phyloP scores from a whole-genome alignment of 805 yeast species.

The Candida ascalaphidarum region DNA sequence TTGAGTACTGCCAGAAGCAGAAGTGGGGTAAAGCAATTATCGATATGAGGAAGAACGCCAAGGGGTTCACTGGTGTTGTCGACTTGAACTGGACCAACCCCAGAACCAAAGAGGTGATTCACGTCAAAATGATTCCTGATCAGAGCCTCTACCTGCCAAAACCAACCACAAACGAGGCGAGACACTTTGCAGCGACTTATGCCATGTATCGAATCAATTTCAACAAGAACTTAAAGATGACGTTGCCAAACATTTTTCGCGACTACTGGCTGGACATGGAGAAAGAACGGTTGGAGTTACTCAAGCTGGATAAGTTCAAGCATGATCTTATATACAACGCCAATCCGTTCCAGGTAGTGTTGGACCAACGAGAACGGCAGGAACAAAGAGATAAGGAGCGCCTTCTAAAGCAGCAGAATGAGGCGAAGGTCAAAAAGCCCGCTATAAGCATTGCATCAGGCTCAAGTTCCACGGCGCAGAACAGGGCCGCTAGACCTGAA shows the following conservation, averaged over 20 bases:
- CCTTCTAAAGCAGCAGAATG: slow-evolving; percentile 37
- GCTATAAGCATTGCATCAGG: slow-evolving; percentile 33
- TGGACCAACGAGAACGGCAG: slow-evolving; percentile 46
- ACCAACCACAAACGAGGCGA: slow-evolving; percentile 80
- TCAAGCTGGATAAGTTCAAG: slow-evolving; percentile 34
- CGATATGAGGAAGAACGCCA: slow-evolving; percentile 44
- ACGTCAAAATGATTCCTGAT: slow-evolving; percentile 46
- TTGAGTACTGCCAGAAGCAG: slow-evolving; percentile 79
- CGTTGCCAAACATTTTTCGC: slow-evolving; percentile 76
- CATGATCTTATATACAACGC: slow-evolving; percentile 50
- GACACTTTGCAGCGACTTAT: slow-evolving; percentile 85
- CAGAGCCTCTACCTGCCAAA: slow-evolving; percentile 49
- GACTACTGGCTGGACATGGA: slow-evolving; percentile 73
- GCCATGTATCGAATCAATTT: slow-evolving; percentile 74
- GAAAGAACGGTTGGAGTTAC: slow-evolving; percentile 41
- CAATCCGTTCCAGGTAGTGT: slow-evolving; percentile 67
- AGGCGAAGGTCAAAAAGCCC: slow-evolving; percentile 41
- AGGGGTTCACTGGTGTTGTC: slow-evolving; percentile 61
- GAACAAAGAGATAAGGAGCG: slow-evolving; percentile 39
- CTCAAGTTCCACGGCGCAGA: slow-evolving; percentile 22
- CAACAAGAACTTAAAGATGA: slow-evolving; percentile 78
- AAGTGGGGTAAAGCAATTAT: slow-evolving; percentile 86
- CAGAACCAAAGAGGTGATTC: slow-evolving; percentile 61
- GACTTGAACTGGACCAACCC: slow-evolving; percentile 69
- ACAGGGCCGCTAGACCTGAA: not conserved